phyloP scores from a whole-genome alignment of 2,329 filamentous ascomycete species.

The Xenoacremonium recifei region DNA sequence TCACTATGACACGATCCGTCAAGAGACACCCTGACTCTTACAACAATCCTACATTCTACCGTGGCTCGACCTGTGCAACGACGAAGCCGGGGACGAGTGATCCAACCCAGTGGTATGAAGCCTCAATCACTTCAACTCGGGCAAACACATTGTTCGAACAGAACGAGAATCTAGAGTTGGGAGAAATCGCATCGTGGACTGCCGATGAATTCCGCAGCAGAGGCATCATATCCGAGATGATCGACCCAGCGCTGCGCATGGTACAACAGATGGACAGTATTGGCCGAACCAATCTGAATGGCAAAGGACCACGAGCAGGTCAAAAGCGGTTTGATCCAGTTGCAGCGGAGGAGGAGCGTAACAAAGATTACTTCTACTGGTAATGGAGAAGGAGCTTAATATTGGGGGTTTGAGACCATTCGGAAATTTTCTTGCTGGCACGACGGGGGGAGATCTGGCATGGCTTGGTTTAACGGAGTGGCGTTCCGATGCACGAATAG shows the following conservation, averaged over 20 bases:
- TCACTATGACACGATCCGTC: constrained; percentile 23
- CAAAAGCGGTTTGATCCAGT: background rate
- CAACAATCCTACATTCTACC: constrained; percentile 1
- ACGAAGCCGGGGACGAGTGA: constrained; percentile 4
- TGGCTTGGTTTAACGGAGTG: background rate
- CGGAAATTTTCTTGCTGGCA: too few relatives aligned
- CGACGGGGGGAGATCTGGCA: too few relatives aligned
- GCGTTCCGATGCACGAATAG: background rate
- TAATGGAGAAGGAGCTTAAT: too few relatives aligned
- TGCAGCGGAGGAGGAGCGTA: background rate
- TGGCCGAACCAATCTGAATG: constrained; percentile 28
- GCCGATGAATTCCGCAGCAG: constrained; percentile 17
- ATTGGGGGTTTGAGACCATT: too few relatives aligned
- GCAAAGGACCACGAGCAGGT: constrained; percentile 9
- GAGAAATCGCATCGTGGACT: constrained; percentile 25
- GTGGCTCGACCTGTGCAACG: constrained; percentile 9
- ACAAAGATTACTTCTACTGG: constrained; percentile 16
- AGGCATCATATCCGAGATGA: constrained; percentile 25
- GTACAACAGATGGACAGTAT: constrained; percentile 30
- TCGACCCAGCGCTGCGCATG: constrained; percentile 27
- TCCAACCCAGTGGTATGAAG: constrained; percentile 28
- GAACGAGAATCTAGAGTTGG: constrained; percentile 26
- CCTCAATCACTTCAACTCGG: constrained; percentile 22
- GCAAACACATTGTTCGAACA: constrained; percentile 18
- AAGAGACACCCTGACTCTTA: background rate